phyloP scores from a whole-genome alignment of 176 grass and related monocot genomes.

The Rhynchospora breviuscula region DNA sequence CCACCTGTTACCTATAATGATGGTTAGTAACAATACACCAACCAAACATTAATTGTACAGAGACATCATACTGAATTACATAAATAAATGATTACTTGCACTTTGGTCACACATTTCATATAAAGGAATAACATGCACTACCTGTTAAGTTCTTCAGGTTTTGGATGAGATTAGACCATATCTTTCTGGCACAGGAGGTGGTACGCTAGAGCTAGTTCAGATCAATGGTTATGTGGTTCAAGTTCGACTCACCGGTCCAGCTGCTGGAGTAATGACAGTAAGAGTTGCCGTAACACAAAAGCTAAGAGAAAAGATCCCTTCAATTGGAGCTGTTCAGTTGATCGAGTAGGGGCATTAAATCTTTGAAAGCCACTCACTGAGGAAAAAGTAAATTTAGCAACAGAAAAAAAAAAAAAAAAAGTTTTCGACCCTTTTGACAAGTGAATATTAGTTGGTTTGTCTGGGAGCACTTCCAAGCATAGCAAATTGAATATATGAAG shows the following conservation, averaged over 20 bases:
- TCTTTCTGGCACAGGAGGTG: constrained; percentile 83
- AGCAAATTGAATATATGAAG: not conserved
- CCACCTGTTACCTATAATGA: not conserved
- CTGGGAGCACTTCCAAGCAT: not conserved
- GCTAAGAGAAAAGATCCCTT: constrained; percentile 90
- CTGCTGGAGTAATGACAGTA: constrained; percentile 91
- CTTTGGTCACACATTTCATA: not conserved
- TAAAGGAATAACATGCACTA: not conserved
- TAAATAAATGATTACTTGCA: not conserved
- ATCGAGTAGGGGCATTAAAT: constrained; percentile 43
- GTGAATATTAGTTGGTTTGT: not conserved
- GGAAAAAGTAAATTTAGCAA: not conserved
- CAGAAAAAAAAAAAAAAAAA: too few relatives aligned
- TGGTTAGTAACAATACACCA: not conserved
- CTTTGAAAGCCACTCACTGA: not conserved
- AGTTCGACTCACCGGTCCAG: constrained; percentile 64
- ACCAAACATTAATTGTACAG: not conserved
- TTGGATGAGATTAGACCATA: constrained; percentile 95
- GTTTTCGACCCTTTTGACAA: not conserved
- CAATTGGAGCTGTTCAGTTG: constrained; percentile 81
- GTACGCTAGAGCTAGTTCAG: constrained; percentile 62
- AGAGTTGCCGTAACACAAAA: constrained; percentile 89
- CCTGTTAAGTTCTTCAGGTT: constrained; percentile 37
- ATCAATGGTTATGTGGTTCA: constrained; percentile 62
- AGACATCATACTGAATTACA: not conserved